These are phyloP conservation scores for Malassezia nana DNA, from an alignment of 1,284 basidiomycete species.

Conservation along the genomic window DNA sequence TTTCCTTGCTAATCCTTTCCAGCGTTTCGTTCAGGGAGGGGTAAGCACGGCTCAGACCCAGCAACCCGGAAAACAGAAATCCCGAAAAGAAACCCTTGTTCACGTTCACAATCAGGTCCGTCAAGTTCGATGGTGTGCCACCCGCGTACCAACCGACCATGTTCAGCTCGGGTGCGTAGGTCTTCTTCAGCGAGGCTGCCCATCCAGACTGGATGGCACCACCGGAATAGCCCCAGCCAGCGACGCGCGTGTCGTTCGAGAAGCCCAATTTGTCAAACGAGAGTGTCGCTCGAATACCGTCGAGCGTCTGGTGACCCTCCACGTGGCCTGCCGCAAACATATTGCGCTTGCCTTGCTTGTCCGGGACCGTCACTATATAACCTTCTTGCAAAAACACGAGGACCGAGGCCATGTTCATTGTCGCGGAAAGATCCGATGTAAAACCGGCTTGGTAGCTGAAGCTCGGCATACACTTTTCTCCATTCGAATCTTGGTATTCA, in stretches of 20 bases:
- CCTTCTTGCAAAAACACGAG: slow-evolving; percentile 9
- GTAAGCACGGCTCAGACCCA: neutral
- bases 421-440: neutral
- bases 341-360: slow-evolving; percentile 24
- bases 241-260: slow-evolving; percentile 19
- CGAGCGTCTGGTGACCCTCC: slow-evolving; percentile 25
- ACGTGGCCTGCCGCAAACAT: slow-evolving; percentile 28
- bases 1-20: neutral
- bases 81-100: neutral
- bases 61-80: neutral
- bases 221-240: slow-evolving; percentile 25
- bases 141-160: slow-evolving; percentile 30
- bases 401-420: neutral
- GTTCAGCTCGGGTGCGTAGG: slow-evolving; percentile 31
- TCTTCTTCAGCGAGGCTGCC: slow-evolving; percentile 17
- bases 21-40: neutral
- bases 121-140: slow-evolving; percentile 31
- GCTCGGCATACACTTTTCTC: slow-evolving; percentile 26
- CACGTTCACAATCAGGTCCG: neutral
- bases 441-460: slow-evolving; percentile 15
- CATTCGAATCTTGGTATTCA: slow-evolving; percentile 21
- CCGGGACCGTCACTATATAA: slow-evolving; percentile 31
- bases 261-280: slow-evolving; percentile 3
- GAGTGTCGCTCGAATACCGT: slow-evolving; percentile 23
- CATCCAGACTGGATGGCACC: slow-evolving; percentile 29